These are phyloP conservation scores for Glebionis coronaria DNA, from an alignment of 129 eudicot species.

Conservation along the genomic window DNA sequence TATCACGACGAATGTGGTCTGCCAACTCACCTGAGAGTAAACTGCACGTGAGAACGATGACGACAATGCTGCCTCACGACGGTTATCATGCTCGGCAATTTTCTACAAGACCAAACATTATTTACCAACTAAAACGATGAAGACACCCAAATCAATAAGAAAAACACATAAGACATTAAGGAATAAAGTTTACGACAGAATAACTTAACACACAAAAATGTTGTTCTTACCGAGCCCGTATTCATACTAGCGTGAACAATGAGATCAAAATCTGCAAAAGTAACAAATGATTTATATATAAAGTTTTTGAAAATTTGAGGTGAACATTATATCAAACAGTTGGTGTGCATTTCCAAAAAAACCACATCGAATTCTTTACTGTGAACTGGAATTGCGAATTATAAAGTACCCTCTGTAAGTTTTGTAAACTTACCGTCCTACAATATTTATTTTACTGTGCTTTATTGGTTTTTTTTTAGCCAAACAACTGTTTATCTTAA, in stretches of 20 bases:
- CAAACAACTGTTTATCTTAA: too few relatives aligned
- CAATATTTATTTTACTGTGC: too few relatives aligned
- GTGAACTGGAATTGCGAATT: too few relatives aligned
- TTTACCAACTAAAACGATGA: constrained; percentile 1
- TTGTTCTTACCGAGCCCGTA: constrained; percentile 30
- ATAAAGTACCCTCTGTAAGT: too few relatives aligned
- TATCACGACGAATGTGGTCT: too few relatives aligned
- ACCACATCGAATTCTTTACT: background rate
- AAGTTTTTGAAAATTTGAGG: too few relatives aligned
- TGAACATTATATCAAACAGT: background rate
- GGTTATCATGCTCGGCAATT: constrained; percentile 19
- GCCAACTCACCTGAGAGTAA: constrained; percentile 52
- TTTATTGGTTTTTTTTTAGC: too few relatives aligned
- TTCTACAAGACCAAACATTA: constrained; percentile 27
- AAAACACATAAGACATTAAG: too few relatives aligned
- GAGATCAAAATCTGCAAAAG: constrained; percentile 28
- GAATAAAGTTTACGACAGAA: too few relatives aligned
- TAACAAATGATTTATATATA: background rate
- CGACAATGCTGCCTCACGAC: constrained; percentile 33
- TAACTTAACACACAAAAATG: background rate
- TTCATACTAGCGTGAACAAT: constrained; percentile 24
- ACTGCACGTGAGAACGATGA: constrained; percentile 50
- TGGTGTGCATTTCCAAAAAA: background rate
- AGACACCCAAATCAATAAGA: background rate
- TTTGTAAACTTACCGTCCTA: too few relatives aligned